Conservation (phyloP, 2,329 filamentous ascomycete genomes). For the Scedosporium minutisporum region DNA sequence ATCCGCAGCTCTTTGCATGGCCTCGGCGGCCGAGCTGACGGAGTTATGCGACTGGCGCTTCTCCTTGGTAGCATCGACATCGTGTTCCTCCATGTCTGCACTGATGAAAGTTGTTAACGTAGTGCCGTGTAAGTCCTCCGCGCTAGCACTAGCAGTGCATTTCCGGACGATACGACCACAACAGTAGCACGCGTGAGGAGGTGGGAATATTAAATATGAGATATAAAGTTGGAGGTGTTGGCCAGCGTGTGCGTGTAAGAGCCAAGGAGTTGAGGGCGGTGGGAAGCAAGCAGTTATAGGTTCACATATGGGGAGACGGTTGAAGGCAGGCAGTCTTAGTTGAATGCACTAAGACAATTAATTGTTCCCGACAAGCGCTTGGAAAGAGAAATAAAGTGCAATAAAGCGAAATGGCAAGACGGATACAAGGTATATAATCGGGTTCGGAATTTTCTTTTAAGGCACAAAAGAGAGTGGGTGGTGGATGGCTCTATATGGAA, state of each 20-base stretch:
- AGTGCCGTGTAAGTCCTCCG: neutral
- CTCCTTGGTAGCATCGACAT: neutral
- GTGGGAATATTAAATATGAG: neutral
- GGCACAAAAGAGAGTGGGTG: too few species aligned
- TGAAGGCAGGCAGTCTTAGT: neutral
- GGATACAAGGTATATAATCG: neutral
- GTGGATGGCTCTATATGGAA: too few species aligned
- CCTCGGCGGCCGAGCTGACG: slow-evolving; percentile 8
- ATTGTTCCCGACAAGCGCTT: neutral
- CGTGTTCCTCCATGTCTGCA: neutral
- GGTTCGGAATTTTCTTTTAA: neutral
- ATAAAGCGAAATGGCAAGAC: neutral
- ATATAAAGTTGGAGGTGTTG: neutral
- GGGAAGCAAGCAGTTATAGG: neutral
- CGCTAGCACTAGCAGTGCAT: neutral
- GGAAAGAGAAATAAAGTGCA: neutral
- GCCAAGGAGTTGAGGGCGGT: too few species aligned
- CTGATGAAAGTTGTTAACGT: neutral
- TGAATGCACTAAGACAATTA: neutral
- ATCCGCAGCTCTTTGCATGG: slow-evolving; percentile 10
- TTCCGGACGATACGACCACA: neutral
- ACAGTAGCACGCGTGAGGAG: neutral
- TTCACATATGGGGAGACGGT: neutral
- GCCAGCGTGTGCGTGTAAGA: neutral
- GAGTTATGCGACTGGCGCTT: slow-evolving; percentile 4